Evolutionary conservation across 2,329 filamentous ascomycete genomes (phyloP).

Genomic region (Uncinocarpus reesii): DNA sequence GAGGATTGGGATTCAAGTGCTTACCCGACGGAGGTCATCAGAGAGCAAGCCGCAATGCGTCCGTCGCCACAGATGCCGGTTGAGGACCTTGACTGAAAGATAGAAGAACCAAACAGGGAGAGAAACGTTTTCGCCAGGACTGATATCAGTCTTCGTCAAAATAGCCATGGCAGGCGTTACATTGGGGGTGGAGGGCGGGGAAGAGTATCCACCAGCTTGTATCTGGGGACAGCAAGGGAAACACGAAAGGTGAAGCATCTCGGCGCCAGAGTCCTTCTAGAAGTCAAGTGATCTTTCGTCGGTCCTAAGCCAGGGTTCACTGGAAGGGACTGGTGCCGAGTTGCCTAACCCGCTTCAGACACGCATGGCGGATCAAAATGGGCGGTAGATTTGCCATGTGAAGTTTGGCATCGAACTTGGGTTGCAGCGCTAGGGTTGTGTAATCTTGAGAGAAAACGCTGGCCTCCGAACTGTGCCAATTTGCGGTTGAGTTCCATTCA

Average conservation of each 20-base stretch:
- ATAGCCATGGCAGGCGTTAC: neutral
- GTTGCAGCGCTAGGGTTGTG: neutral
- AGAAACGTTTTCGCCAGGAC: neutral
- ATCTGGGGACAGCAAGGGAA: neutral
- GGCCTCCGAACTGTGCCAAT: too few species aligned
- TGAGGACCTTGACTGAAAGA: neutral
- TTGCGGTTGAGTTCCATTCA: neutral
- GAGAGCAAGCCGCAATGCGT: neutral
- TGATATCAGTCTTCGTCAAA: neutral
- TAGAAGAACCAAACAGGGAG: neutral
- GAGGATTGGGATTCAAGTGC: neutral
- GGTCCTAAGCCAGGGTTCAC: neutral
- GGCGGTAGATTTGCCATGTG: neutral
- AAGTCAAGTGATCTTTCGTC: neutral
- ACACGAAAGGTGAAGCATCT: neutral
- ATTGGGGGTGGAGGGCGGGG: neutral
- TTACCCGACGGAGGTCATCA: neutral
- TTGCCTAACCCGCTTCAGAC: neutral
- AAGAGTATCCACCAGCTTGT: neutral
- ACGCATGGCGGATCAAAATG: neutral
- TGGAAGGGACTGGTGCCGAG: neutral
- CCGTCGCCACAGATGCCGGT: neutral
- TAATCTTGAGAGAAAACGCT: too few species aligned
- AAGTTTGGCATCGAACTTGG: neutral
- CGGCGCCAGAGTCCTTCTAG: neutral